Evolutionary conservation across 1,284 basidiomycete genomes (phyloP).

Genomic region (Vanrija pseudolonga): DNA sequence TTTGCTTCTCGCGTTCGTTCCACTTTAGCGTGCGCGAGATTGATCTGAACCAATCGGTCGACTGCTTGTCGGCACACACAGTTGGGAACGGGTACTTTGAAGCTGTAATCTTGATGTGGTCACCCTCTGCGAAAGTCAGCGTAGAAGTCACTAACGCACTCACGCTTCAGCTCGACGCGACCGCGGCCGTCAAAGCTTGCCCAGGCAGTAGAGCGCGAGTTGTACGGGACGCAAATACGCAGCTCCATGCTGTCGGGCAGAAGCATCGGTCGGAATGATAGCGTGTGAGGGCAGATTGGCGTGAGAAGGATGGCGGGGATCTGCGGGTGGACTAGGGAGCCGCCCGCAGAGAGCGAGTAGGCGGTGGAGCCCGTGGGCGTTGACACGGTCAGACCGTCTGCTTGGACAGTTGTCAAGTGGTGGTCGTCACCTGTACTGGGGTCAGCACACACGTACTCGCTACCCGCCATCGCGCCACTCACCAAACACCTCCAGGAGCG

Average conservation of each 20-base stretch:
- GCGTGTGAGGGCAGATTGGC: constrained; percentile 96
- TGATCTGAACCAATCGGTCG: constrained; percentile 96
- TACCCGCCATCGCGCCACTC: no score
- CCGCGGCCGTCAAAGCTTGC: constrained; percentile 97
- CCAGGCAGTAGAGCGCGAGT: constrained; percentile 97
- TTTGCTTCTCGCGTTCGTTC: constrained; percentile 96
- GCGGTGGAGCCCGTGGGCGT: constrained; percentile 98
- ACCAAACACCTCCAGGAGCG: constrained; percentile 94
- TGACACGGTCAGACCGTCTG: constrained; percentile 91
- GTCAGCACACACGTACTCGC: no score
- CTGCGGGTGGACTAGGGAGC: constrained; percentile 95
- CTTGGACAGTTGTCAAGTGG: constrained; percentile 98
- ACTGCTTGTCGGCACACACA: constrained; percentile 94
- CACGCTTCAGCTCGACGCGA: constrained; percentile 80
- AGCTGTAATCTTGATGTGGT: constrained; percentile 98
- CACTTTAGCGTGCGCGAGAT: constrained; percentile 95
- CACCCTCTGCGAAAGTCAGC: constrained; percentile 59
- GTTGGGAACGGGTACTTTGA: constrained; percentile 99
- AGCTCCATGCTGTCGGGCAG: constrained; percentile 98
- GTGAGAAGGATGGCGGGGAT: constrained; percentile 96
- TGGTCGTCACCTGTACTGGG: constrained; percentile 69
- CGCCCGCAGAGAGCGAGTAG: constrained; percentile 97
- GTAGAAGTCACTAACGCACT: constrained; percentile 54
- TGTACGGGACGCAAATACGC: constrained; percentile 96
- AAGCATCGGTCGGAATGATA: constrained; percentile 98